phyloP scores from a whole-genome alignment of 768 basidiomycete species.

The Dendrothele bispora region DNA sequence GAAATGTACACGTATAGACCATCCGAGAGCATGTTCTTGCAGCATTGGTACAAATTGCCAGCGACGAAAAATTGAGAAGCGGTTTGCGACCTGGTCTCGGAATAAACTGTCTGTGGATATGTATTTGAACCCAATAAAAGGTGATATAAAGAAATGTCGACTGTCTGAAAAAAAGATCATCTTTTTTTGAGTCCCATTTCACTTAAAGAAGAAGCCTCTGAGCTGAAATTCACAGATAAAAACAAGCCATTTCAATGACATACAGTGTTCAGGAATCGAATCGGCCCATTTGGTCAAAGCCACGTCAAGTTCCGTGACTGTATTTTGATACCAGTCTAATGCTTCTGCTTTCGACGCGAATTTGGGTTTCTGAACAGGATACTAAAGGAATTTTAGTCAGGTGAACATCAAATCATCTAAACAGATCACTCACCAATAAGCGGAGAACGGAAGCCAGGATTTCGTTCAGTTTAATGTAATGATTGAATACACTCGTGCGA shows the following conservation, averaged over 20 bases:
- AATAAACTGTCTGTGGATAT: not conserved
- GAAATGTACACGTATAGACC: no score
- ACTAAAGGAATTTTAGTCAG: not conserved
- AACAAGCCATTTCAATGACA: slow-evolving; percentile 5
- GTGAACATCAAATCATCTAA: not conserved
- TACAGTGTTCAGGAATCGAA: slow-evolving; percentile 40
- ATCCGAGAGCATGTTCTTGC: not conserved
- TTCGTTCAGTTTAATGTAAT: slow-evolving; percentile 44
- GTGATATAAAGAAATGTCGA: not conserved
- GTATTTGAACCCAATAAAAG: slow-evolving; percentile 6
- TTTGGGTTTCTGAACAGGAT: not conserved
- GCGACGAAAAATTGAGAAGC: not conserved
- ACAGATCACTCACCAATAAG: slow-evolving; percentile 48
- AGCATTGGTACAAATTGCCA: not conserved
- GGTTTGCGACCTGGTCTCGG: not conserved
- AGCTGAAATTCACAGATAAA: not conserved
- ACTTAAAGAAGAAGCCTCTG: not conserved
- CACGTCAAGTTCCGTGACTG: slow-evolving; percentile 58
- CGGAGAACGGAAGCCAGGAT: slow-evolving; percentile 51
- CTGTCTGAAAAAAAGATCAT: not conserved
- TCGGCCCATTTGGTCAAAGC: slow-evolving; percentile 60
- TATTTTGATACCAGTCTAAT: slow-evolving; percentile 45
- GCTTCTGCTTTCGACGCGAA: slow-evolving; percentile 21
- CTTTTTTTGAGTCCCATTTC: not conserved
- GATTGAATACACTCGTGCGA: slow-evolving; percentile 42